Percentiles rank a stretch among this genome's conserved stretches.
phyloP scores from a whole-genome alignment of 108 stramenopile species.

The Nitzschia putrida region DNA sequence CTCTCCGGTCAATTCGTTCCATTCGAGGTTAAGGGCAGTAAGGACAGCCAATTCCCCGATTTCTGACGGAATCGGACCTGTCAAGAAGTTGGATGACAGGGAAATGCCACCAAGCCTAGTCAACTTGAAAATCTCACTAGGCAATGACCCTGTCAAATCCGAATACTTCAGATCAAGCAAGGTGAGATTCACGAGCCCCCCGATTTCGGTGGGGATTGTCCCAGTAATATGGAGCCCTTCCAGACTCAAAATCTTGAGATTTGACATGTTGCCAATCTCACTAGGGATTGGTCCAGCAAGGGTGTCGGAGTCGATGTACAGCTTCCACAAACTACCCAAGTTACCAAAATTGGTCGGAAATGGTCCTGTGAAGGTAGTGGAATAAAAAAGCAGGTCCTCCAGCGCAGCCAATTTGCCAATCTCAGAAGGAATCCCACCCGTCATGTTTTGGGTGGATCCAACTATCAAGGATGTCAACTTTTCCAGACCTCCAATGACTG shows the following conservation, averaged over 20 bases:
- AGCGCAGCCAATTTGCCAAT: conserved; percentile 1
- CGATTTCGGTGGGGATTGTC: conserved; percentile 31
- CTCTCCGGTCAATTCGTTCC: no score
- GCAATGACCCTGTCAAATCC: conserved; percentile 51
- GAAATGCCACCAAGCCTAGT: conserved; percentile 10
- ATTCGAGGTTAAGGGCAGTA: no score
- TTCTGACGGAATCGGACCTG: no score
- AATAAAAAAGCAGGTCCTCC: neutral
- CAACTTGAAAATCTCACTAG: conserved; percentile 40
- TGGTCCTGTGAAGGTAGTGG: conserved; percentile 34
- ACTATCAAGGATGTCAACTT: conserved; percentile 1
- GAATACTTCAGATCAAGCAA: conserved; percentile 3
- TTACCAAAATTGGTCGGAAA: conserved; percentile 54
- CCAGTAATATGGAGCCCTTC: conserved; percentile 26
- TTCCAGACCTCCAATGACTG: conserved; percentile 43
- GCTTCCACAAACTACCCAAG: conserved; percentile 20
- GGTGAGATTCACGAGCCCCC: conserved; percentile 14
- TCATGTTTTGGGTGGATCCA: neutral
- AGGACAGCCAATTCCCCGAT: no score
- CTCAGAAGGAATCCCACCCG: conserved; percentile 13
- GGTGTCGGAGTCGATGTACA: conserved; percentile 14
- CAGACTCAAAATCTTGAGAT: conserved; percentile 18
- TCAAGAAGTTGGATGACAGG: no score
- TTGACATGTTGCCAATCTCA: conserved; percentile 28
- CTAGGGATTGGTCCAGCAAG: conserved; percentile 33